A percentile compares a stretch with the other conserved stretches of the same genome.
phyloP scores from a whole-genome alignment of 768 basidiomycete species.

The Tubosaeta sp. region DNA sequence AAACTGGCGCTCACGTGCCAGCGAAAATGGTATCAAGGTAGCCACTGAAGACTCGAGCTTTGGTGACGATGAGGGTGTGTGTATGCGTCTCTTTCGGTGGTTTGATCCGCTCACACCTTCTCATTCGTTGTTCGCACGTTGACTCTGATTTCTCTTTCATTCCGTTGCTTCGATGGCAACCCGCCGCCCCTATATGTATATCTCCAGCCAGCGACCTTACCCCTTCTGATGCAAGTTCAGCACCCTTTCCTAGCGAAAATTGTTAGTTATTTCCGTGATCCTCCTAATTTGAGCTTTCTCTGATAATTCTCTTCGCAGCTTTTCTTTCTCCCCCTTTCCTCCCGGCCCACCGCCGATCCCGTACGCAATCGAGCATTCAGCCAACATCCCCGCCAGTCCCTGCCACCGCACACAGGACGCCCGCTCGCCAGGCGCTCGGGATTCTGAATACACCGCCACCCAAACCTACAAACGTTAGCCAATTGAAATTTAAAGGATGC shows the following conservation, averaged over 20 bases:
- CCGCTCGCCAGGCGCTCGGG: constrained; percentile 34
- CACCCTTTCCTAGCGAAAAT: constrained; percentile 46
- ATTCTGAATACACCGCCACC: constrained; percentile 60
- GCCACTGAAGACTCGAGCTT: constrained; percentile 38
- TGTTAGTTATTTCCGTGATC: constrained; percentile 32
- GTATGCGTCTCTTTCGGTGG: constrained; percentile 17
- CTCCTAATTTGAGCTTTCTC: constrained; percentile 16
- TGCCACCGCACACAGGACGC: constrained; percentile 26
- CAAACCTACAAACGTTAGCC: constrained; percentile 48
- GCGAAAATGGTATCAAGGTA: constrained; percentile 68
- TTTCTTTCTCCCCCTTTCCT: constrained; percentile 59
- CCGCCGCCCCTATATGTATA: constrained; percentile 27
- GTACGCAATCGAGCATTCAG: constrained; percentile 53
- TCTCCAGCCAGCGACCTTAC: constrained; percentile 52
- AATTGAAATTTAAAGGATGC: constrained; percentile 64
- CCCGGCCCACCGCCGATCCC: constrained; percentile 50
- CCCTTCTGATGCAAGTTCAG: constrained; percentile 46
- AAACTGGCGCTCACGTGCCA: constrained; percentile 70
- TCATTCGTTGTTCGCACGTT: not conserved
- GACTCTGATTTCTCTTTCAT: constrained; percentile 9
- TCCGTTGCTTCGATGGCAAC: constrained; percentile 4
- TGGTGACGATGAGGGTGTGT: constrained; percentile 48
- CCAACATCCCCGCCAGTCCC: constrained; percentile 29
- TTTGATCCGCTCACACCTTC: constrained; percentile 15
- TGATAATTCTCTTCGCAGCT: constrained; percentile 33